These are phyloP conservation scores for Betula pendula DNA, from an alignment of 306 rosid genomes.

Conservation along the genomic window DNA sequence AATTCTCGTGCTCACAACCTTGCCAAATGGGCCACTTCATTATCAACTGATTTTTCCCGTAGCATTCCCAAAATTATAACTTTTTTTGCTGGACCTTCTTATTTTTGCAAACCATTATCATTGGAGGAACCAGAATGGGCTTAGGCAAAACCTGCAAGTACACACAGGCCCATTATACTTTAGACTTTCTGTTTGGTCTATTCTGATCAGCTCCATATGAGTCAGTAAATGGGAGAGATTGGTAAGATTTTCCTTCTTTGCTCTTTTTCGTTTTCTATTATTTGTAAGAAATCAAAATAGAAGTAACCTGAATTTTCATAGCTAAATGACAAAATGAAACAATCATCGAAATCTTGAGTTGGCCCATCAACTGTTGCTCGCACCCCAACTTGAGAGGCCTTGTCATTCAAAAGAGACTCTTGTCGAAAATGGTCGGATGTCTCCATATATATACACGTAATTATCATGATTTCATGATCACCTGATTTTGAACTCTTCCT, in stretches of 20 bases:
- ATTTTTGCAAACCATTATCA: too few species aligned
- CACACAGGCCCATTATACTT: too few species aligned
- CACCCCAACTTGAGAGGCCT: neutral
- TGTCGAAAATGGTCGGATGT: slow-evolving; percentile 1
- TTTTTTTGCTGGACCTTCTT: too few species aligned
- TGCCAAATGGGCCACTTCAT: too few species aligned
- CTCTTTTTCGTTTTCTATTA: neutral
- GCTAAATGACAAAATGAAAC: neutral
- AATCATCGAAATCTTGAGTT: neutral
- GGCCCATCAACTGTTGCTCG: slow-evolving; percentile 1
- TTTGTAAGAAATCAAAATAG: neutral
- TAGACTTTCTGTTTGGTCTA: too few species aligned
- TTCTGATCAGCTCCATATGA: too few species aligned
- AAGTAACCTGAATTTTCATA: neutral
- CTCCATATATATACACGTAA: neutral
- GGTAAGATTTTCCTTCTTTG: neutral
- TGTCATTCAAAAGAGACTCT: neutral
- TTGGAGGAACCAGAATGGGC: too few species aligned
- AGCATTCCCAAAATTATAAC: too few species aligned
- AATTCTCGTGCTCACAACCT: too few species aligned
- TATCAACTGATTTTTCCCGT: too few species aligned
- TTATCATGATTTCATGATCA: neutral
- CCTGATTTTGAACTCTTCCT: neutral
- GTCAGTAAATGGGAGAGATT: neutral
- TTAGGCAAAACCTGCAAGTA: too few species aligned